Base-by-base conservation (phyloP, 768 basidiomycete genomes). In the Boletus barrowsii region DNA sequence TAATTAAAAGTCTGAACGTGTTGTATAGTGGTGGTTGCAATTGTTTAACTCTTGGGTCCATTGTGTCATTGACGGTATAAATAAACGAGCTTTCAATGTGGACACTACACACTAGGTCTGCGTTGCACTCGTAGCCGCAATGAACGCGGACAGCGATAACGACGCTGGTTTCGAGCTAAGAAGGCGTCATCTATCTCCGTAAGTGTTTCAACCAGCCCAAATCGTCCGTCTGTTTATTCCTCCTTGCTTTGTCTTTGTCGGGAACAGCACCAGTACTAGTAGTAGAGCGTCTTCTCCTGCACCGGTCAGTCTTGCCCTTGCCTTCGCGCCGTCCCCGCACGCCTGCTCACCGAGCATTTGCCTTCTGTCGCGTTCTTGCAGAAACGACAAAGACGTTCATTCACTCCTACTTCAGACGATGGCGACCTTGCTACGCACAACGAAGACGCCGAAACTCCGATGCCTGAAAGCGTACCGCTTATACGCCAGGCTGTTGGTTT, bases 401-500 rank as follows among this genome's bases (percentile, higher is more conserved):
- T 83, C 60, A 76, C 79, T 6, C 83, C 84, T 26, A 63, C 70
- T 36, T 80, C 77, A 13, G 82, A 84, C 49, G 82, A 82, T 60
- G 82, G 62, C 13, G 70, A 76, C 55, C 58, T 70, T 35, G 74
- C 68, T 47, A 59, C 72, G 24, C 72, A 68, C 39, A 70, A 76
- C 47, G 76, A 77, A 57, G 60, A 64, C 47, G 26, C 42, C 18
- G 77, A 80, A 55, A 75, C 79, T 11, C 78, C 82, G 54, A 78
- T 79, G 40, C 79, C 78, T 42, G 67, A 65, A 55, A 62, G 48
- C 14, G 71, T 73, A 7, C 84, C 84, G 36, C 64, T 86, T 29
- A 76, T 86, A 58, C 78, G 84, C 45, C 79, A 83, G 63, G 74
- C 82, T n/a, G 69, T 86, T 37, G 84, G 73, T 20, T 86, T 85